Conservation (phyloP, 345 rosid species). For the Bretschneidera sinensis region DNA sequence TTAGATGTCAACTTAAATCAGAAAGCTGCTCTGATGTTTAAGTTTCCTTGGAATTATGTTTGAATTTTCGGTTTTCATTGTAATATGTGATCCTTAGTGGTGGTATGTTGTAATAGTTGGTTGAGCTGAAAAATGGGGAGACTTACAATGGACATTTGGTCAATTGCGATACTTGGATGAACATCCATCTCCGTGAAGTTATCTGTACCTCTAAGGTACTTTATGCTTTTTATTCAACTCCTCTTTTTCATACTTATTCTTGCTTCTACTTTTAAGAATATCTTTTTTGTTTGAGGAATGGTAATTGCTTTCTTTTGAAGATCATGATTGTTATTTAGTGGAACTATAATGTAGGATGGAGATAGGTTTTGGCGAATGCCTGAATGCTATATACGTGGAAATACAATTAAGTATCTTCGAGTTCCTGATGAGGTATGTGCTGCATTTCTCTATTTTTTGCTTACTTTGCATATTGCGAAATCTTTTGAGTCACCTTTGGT, state of each 20-base stretch:
- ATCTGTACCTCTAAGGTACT: constrained; percentile 93
- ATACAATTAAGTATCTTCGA: constrained; percentile 94
- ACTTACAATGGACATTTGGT: constrained; percentile 97
- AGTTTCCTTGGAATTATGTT: no score
- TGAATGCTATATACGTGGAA: constrained; percentile 98
- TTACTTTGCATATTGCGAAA: background rate
- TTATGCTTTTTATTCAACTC: background rate
- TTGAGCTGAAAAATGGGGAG: constrained; percentile 95
- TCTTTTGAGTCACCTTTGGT: background rate
- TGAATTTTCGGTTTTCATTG: background rate
- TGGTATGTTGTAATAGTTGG: constrained; percentile 49
- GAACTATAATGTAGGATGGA: constrained; percentile 59
- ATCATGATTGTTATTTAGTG: background rate
- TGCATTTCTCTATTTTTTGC: no score
- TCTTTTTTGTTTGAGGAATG: no score
- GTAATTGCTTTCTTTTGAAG: background rate
- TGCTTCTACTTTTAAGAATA: background rate
- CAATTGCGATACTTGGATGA: constrained; percentile 98
- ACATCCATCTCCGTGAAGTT: constrained; percentile 97
- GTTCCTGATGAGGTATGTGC: constrained; percentile 91
- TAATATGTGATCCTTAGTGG: constrained; percentile 6
- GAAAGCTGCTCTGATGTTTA: background rate
- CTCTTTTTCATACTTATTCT: background rate
- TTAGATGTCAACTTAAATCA: background rate
- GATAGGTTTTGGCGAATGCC: constrained; percentile 99